These are phyloP conservation scores for Venturia effusa DNA, from an alignment of 2,329 filamentous ascomycete genomes.

Conservation along the genomic window DNA sequence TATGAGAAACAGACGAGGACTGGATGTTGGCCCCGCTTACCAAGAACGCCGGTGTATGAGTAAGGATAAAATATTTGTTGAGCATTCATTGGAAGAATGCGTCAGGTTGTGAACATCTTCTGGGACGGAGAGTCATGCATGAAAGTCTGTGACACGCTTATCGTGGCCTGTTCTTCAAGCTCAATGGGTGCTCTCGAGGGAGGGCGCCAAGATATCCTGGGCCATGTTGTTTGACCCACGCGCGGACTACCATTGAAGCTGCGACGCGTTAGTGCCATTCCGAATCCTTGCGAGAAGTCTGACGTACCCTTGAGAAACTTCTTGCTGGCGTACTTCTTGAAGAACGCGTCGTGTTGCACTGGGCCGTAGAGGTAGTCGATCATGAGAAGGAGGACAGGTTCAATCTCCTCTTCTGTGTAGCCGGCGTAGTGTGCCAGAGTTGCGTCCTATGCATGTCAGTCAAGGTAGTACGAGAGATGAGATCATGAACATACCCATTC, in stretches of 20 bases:
- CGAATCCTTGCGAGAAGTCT: slow-evolving; percentile 12
- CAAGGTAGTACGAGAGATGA: slow-evolving; percentile 11
- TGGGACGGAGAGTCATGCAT: neutral
- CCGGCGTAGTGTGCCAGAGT: slow-evolving; percentile 86
- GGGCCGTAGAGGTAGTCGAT: slow-evolving; percentile 90
- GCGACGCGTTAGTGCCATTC: slow-evolving; percentile 17
- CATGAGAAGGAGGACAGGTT: slow-evolving; percentile 88
- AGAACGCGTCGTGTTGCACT: slow-evolving; percentile 91
- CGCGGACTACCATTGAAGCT: slow-evolving; percentile 85
- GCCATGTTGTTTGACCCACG: slow-evolving; percentile 79
- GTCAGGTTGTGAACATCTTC: neutral
- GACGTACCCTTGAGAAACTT: slow-evolving; percentile 91
- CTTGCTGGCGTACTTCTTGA: slow-evolving; percentile 99
- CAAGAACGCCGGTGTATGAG: slow-evolving; percentile 4
- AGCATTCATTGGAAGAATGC: slow-evolving; percentile 1
- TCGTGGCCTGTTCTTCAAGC: slow-evolving; percentile 8
- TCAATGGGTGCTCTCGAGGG: slow-evolving; percentile 8
- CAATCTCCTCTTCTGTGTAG: slow-evolving; percentile 85
- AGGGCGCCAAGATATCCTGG: slow-evolving; percentile 10
- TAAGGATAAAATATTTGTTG: neutral
- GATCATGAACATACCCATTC: slow-evolving; percentile 60
- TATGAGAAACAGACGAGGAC: neutral
- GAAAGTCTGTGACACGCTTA: neutral
- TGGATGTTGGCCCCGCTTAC: neutral
- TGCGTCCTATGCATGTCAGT: slow-evolving; percentile 42